Evolutionary conservation across 805 yeast species (phyloP), one percentile per base, ranked within the genome.

Genomic region (Pachysolen tannophilus): DNA sequence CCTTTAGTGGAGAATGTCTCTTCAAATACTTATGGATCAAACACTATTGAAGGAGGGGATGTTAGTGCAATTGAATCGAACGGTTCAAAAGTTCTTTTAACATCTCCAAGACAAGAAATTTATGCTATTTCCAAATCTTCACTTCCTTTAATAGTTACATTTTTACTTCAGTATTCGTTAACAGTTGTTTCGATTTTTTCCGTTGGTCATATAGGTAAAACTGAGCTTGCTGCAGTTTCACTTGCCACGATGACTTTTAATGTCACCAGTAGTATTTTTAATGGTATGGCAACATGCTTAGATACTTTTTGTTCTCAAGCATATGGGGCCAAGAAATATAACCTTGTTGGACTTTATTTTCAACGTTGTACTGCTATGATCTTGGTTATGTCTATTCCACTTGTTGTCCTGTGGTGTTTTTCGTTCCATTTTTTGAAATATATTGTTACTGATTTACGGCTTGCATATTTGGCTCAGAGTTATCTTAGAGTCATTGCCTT

Each of bases 261-360:
- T 40, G 70, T 73, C 27, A 66, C 78, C 2, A 71, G 73, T 45
- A 72, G 76, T 3, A 63, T 73, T 10, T 69, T 73, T 30, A 75
- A 71, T 43, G 80, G 80, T 35, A 61, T 72, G n/a, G 70, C 78
- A 0, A 71, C 80, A 1, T 68, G 75, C 1, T 56, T 73, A 40
- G 77, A 75, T 37, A 73, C 80, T 1, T 58, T 72, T 37, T 72
- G 78, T 44, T 77, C 80, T 1, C 80, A 73, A 49, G 78, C 78
- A 3, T 73, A 64, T 49, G 80, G 80, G 14, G 72, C 77, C 21
- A 60, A 60, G 32, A 69, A 66, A 36, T 69, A 66, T 47, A 57
- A 59, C 27, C 47, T 65, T 38, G 80, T 73, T 10, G 78, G 79
- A 2, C 41, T 63, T 16, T 69, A 69, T 44, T 50, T 70, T 42